Percentiles rank a stretch among this genome's conserved stretches.
These are phyloP conservation scores for Naganishia antarctica DNA, from an alignment of 768 basidiomycete genomes.

Conservation along the genomic window DNA sequence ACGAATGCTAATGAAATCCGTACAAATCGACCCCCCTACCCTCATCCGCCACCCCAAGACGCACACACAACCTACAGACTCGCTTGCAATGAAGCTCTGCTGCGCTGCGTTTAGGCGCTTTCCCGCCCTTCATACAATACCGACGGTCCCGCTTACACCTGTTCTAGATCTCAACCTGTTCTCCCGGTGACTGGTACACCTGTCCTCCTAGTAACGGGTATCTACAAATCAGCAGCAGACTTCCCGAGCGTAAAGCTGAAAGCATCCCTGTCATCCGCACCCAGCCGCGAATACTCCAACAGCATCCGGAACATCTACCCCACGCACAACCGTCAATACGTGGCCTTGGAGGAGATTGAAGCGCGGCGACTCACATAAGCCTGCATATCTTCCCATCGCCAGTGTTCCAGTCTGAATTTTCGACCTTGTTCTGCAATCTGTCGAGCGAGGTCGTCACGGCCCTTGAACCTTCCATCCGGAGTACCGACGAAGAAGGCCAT, in stretches of 20 bases:
- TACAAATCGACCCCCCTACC: too few relatives aligned
- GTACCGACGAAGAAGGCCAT: slow-evolving; percentile 47
- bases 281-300: slow-evolving; percentile 41
- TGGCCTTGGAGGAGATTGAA: not conserved
- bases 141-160: too few relatives aligned
- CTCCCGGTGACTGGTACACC: too few relatives aligned
- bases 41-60: too few relatives aligned
- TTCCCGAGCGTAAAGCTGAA: slow-evolving; percentile 31
- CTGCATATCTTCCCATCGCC: slow-evolving; percentile 50
- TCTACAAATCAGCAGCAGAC: not conserved
- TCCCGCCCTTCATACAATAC: too few relatives aligned
- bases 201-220: too few relatives aligned
- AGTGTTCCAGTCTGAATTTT: slow-evolving; percentile 44
- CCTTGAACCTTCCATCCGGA: slow-evolving; percentile 38
- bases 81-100: too few relatives aligned
- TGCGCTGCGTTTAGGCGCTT: too few relatives aligned
- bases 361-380: slow-evolving; percentile 36
- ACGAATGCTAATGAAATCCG: too few relatives aligned
- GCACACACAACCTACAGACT: too few relatives aligned
- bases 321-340: not conserved
- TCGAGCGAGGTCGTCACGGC: slow-evolving; percentile 43
- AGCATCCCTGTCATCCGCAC: slow-evolving; percentile 38
- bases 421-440: slow-evolving; percentile 41
- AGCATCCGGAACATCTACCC: slow-evolving; percentile 43
- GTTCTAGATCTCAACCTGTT: too few relatives aligned